These are phyloP conservation scores for Coemansia sp. DNA, from an alignment of 192 early-diverging fungal species.

Conservation along the genomic window DNA sequence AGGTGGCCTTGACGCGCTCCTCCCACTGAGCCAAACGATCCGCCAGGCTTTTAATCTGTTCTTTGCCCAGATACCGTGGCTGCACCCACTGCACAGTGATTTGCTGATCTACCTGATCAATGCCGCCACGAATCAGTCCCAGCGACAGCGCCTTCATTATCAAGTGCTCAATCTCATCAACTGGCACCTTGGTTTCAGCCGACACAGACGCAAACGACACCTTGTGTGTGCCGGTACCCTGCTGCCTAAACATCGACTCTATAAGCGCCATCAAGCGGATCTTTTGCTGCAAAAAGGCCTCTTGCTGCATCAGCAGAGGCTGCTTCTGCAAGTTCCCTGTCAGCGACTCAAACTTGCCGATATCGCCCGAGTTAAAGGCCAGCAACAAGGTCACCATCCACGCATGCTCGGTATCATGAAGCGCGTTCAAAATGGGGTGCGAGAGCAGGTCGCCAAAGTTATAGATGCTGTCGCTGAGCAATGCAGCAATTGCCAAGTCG, in stretches of 20 bases:
- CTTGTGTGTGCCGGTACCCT: constrained; percentile 60
- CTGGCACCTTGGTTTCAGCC: constrained; percentile 63
- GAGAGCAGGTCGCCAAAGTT: constrained; percentile 98
- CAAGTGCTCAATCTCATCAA: constrained; percentile 82
- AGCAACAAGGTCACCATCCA: constrained; percentile 86
- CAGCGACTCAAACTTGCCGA: constrained; percentile 86
- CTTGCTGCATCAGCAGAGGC: constrained; percentile 75
- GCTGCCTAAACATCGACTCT: constrained; percentile 86
- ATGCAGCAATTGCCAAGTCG: constrained; percentile 84
- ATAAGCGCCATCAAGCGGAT: constrained; percentile 96
- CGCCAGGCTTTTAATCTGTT: constrained; percentile 82
- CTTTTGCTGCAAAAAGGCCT: constrained; percentile 85
- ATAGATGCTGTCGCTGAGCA: constrained; percentile 94
- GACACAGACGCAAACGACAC: constrained; percentile 83
- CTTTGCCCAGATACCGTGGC: constrained; percentile 89
- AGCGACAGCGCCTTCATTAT: constrained; percentile 97
- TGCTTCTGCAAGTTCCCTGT: constrained; percentile 67
- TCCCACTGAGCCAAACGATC: constrained; percentile 86
- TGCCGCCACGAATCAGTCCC: constrained; percentile 86
- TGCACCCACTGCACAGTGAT: constrained; percentile 96
- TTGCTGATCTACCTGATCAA: constrained; percentile 91
- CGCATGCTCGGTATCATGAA: constrained; percentile 70
- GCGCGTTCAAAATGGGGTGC: constrained; percentile 35
- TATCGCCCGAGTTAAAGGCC: constrained; percentile 91
- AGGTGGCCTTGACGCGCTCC: constrained; percentile 64